Percentiles rank a stretch among this genome's conserved stretches.
These are phyloP conservation scores for Malus hybrid DNA, from an alignment of 331 rosid species.

Conservation along the genomic window DNA sequence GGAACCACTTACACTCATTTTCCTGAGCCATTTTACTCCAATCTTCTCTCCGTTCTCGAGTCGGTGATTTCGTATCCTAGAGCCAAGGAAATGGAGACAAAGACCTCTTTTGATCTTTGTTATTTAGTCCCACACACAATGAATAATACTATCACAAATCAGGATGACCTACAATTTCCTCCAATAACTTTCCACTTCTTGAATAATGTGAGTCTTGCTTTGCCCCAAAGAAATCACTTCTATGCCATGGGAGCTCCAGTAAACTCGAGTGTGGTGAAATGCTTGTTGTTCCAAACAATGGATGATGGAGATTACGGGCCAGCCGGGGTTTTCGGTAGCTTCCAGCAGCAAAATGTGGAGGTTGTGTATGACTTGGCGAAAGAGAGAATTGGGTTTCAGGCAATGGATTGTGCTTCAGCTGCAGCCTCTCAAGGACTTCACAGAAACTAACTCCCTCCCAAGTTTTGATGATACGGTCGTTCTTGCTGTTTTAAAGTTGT, in stretches of 20 bases:
- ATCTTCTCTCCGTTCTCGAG: slow-evolving; percentile 25
- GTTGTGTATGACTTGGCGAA: slow-evolving; percentile 49
- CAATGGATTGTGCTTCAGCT: slow-evolving; percentile 40
- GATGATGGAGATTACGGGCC: slow-evolving; percentile 36
- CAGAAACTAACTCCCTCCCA: background rate
- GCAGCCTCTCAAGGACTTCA: slow-evolving; percentile 29
- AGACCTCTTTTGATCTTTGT: slow-evolving; percentile 44
- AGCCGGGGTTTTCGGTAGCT: slow-evolving; percentile 51
- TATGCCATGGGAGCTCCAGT: slow-evolving; percentile 49
- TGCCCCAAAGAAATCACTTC: slow-evolving; percentile 36
- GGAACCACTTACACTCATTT: slow-evolving; percentile 56
- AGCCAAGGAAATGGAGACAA: slow-evolving; percentile 30
- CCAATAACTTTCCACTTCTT: slow-evolving; percentile 37
- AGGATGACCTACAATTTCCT: slow-evolving; percentile 17
- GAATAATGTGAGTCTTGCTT: slow-evolving; percentile 32
- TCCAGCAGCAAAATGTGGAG: slow-evolving; percentile 51
- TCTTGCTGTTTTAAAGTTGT: background rate
- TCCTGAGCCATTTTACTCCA: slow-evolving; percentile 44
- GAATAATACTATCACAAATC: background rate
- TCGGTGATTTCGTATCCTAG: slow-evolving; percentile 33
- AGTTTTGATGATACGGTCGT: background rate
- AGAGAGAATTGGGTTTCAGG: slow-evolving; percentile 42
- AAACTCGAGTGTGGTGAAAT: slow-evolving; percentile 38
- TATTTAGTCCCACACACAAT: slow-evolving; percentile 26
- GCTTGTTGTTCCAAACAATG: slow-evolving; percentile 43